phyloP scores from a whole-genome alignment of 495 filamentous ascomycete species.

The Talaromyces stipitatus region DNA sequence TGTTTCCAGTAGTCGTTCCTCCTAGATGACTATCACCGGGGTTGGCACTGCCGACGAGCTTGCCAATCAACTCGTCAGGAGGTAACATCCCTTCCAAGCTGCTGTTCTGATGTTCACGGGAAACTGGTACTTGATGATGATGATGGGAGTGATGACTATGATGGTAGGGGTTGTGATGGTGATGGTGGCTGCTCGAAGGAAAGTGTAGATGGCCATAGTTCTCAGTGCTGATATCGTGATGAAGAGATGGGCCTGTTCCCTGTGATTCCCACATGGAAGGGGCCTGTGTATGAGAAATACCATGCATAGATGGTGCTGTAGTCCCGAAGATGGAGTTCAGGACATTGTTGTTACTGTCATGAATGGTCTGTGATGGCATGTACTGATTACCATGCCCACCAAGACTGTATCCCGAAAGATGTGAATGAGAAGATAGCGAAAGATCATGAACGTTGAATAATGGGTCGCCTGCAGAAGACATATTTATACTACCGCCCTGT shows the following conservation, averaged over 20 bases:
- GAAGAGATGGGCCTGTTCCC: slow-evolving; percentile 18
- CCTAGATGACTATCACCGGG: slow-evolving; percentile 12
- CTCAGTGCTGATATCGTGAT: slow-evolving; percentile 22
- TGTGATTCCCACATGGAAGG: slow-evolving; percentile 26
- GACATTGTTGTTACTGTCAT: slow-evolving; percentile 29
- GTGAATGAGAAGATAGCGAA: slow-evolving; percentile 24
- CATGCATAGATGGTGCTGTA: slow-evolving; percentile 27
- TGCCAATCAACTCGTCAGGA: slow-evolving; percentile 35
- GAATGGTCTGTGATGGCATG: slow-evolving; percentile 26
- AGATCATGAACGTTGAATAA: slow-evolving; percentile 38
- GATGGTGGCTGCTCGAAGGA: slow-evolving; percentile 16
- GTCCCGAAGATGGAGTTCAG: slow-evolving; percentile 28
- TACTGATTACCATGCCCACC: slow-evolving; percentile 27
- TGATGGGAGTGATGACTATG: slow-evolving; percentile 2
- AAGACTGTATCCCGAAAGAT: slow-evolving; percentile 25
- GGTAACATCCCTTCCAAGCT: slow-evolving; percentile 28
- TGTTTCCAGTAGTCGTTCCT: neutral
- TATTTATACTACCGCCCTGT: slow-evolving; percentile 23
- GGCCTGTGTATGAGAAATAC: slow-evolving; percentile 26
- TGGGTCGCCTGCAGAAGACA: slow-evolving; percentile 21
- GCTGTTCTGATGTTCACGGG: slow-evolving; percentile 30
- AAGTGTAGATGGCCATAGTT: slow-evolving; percentile 31
- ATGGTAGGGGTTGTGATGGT: neutral
- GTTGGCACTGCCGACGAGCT: slow-evolving; percentile 31
- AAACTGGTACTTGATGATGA: slow-evolving; percentile 20